Base-by-base conservation (phyloP, 768 basidiomycete species). In the Boletellus ananiceps region DNA sequence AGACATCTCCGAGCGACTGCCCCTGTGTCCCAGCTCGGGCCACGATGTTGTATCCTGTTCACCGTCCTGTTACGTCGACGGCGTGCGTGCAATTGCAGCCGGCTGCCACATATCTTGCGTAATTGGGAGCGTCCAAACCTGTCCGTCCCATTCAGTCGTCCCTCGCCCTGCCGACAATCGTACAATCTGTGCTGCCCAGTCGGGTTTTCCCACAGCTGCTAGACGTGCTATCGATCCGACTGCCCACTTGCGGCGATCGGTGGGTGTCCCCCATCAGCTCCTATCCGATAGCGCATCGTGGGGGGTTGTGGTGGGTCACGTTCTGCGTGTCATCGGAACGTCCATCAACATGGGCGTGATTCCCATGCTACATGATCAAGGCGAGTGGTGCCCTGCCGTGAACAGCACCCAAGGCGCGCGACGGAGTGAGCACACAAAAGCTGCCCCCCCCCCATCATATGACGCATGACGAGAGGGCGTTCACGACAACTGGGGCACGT, bases 61-160 rank as follows among this genome's bases (percentile, higher is more conserved):
- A 44, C 46, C 32, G 47, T 49, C 34, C 18, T 52, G 46, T 64
- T 67, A 67, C 66, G 63, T 64, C 57, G 63, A 50, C 60, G 32
- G 38, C 55, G 40, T 18, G 50, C 65, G 51, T 60, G 52, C 13
- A 43, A 56, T 32, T 45, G 19, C 32, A 25, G 23, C 23, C 23
- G 23, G 23, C 23, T 25, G 33, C 21, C 31, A 55, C 48, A 46
- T 43, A 35, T 54, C 44, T 55, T 44, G 50, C 63, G 51, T 63
- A 61, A 61, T 51, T 44, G 33, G 45, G 44, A 47, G 49, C 39
- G 19, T 46, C 55, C 54, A 44, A 52, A 56, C 49, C 44, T 38
- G 42, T 51, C 49, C 43, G 41, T 59, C 23, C 59, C 11, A 62
- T 58, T 50, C 48, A 40, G 47, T 27, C 37, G 35, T 35, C 51